phyloP scores from a whole-genome alignment of 2,329 filamentous ascomycete genomes.

The Drechslerella coelobrocha region DNA sequence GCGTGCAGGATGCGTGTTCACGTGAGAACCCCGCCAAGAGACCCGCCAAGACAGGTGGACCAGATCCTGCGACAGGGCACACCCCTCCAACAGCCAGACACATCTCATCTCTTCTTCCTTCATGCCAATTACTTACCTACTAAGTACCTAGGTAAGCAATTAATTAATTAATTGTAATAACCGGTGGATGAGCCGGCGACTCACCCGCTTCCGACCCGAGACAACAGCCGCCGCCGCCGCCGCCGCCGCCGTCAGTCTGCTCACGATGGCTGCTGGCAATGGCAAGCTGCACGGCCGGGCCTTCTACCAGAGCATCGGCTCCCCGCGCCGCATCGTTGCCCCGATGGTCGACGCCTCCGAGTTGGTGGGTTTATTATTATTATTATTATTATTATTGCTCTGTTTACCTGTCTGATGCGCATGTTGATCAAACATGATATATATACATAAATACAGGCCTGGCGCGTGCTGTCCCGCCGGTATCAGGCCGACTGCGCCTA shows the following conservation, averaged over 20 bases:
- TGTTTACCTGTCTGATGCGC: too few species aligned
- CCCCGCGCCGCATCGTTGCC: slow-evolving; percentile 86
- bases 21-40: too few species aligned
- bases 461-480: slow-evolving; percentile 93
- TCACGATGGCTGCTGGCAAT: neutral
- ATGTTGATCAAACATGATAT: slow-evolving; percentile 17
- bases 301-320: slow-evolving; percentile 94
- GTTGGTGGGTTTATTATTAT: slow-evolving; percentile 83
- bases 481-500: slow-evolving; percentile 88
- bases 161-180: too few species aligned
- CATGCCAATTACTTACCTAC: neutral
- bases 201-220: too few species aligned
- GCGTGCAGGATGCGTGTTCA: slow-evolving; percentile 18
- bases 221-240: too few species aligned
- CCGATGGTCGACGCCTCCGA: slow-evolving; percentile 99
- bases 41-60: too few species aligned
- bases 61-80: too few species aligned
- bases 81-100: too few species aligned
- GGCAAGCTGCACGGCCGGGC: slow-evolving; percentile 79
- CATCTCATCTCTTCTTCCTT: neutral
- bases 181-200: too few species aligned
- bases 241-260: too few species aligned
- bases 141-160: too few species aligned
- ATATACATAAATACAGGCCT: slow-evolving; percentile 68
- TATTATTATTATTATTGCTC: too few species aligned